Base-by-base conservation (phyloP, 2,329 filamentous ascomycete species). In the Fonsecaea nubica region DNA sequence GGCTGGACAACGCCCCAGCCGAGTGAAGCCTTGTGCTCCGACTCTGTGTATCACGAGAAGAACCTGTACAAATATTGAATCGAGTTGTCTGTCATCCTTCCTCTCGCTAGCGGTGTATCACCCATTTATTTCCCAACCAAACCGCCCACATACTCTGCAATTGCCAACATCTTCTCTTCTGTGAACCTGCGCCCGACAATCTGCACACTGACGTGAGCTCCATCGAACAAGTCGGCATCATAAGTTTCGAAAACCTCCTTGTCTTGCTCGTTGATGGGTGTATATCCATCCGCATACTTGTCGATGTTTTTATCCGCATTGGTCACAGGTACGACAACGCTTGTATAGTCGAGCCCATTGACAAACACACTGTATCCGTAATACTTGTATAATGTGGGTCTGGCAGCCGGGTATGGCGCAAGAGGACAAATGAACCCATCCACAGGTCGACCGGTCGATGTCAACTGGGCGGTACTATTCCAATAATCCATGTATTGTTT, bases 401-500 rank as follows among this genome's bases (percentile, higher is more conserved):
- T 72, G 0, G 79, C 75, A 0, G 81, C 80, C 1, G 81, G 77
- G 40, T 78, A 79, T 4, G 81, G 77, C 3, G 80, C 80, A 38
- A 78, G 70, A 1, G 82, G 78, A 9, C 76, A 77, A 54, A 84
- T 77, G 33, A 84, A 67, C 12, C 76, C 81, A 71, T 90, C 88
- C 0, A 89, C 85, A 1, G 83, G 78, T 58, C 81, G 78, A 0
- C 81, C 81, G 2, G 77, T 85, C 32, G 81, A 82, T 0, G 85
- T 86, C n/a, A 79, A 55, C 3, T 79, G 75, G 0, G 76, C 78
- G 0, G 85, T 88, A 13, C 79, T 82, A 67, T 88, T 88, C 87
- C 86, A 89, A 72, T 88, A 89, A 59, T 89, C 86, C 75, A 87
- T 82, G 69, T 89, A 90, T 18, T 80, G 76, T 65, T 84, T 85